Evolutionary conservation across 2,329 filamentous ascomycete species (phyloP), one percentile per base, ranked within the genome.

Genomic region (Fusarium nelsonii): DNA sequence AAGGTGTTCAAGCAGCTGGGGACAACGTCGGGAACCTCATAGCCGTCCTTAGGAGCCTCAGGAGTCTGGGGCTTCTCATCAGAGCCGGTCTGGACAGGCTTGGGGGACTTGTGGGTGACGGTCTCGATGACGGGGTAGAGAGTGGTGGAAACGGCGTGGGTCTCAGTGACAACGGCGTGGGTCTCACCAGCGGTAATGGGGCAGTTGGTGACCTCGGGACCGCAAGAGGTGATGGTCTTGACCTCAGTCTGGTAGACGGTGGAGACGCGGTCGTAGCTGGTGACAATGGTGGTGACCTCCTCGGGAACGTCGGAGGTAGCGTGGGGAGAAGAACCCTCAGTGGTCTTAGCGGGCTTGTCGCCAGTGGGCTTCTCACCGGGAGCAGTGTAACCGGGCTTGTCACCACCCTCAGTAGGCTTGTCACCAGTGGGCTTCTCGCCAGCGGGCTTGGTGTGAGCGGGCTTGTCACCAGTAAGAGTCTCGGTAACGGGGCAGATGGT

Each of bases 1-100:
- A 93, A 97, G 75, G 94, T 97, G 87, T 95, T 96, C 82, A 98
- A 84, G 85, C 95, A 98, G 77, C 89, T 89, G 68, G 95, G 94
- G 50, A 97, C 90, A 48, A 94, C 87, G 28, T 84, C 81, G 60
- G 94, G 93, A 48, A 73, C 59, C 32, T 74, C 41, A 18, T 74
- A 70, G 7, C 55, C 58, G n/a, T 60, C 56, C 46, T 69, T 62
- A 53, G 84, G 79, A 37, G 72, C 72, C 39, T 78, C 66, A 37
- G 84, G 78, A 28, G 73, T 71, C 33, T 78, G 45, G 18, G 59
- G 68, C 65, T 63, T 66, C 66, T 69, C 66, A 20, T 51, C 63
- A 7, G 69, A 68, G 14, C 71, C 73, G 43, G 71, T 71, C 65
- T 70, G 66, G 37, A 55, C 65, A 6, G 62, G 62, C 46, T 63